Conservation (phyloP, 2,329 filamentous ascomycete species). For the Penicillium sp. region DNA sequence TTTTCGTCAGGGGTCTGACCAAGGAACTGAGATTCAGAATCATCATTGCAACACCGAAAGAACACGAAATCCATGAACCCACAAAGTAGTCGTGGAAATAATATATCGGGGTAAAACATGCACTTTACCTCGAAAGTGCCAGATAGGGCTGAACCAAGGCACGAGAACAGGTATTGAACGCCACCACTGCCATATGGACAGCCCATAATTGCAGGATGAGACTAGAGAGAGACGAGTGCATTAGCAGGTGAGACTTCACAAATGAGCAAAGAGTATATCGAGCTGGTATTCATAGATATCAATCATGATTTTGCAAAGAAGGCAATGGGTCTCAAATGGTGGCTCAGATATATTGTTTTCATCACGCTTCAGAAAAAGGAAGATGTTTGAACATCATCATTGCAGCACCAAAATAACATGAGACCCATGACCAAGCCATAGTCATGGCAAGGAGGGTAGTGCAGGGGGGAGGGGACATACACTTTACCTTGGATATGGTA, state of each 20-base stretch:
- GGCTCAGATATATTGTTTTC: background rate
- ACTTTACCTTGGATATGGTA: background rate
- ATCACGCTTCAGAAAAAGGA: background rate
- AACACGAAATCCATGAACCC: background rate
- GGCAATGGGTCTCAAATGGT: background rate
- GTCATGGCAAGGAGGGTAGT: background rate
- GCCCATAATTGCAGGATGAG: rapidly evolving
- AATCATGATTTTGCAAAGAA: background rate
- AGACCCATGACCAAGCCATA: background rate
- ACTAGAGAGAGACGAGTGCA: background rate
- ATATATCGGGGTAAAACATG: too few species aligned
- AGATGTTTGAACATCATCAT: background rate
- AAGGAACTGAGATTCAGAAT: background rate
- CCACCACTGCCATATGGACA: background rate
- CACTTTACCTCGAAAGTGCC: too few species aligned
- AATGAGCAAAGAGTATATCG: background rate
- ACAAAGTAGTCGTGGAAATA: background rate
- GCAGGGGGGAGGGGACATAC: background rate
- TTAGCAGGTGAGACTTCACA: background rate
- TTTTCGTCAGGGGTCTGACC: background rate
- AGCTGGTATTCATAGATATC: background rate
- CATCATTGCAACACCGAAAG: background rate
- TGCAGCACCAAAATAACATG: background rate
- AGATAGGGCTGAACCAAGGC: too few species aligned
- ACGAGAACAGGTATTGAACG: too few species aligned